Evolutionary conservation across 805 yeast species (phyloP).

Genomic region (Candida patagonica): DNA sequence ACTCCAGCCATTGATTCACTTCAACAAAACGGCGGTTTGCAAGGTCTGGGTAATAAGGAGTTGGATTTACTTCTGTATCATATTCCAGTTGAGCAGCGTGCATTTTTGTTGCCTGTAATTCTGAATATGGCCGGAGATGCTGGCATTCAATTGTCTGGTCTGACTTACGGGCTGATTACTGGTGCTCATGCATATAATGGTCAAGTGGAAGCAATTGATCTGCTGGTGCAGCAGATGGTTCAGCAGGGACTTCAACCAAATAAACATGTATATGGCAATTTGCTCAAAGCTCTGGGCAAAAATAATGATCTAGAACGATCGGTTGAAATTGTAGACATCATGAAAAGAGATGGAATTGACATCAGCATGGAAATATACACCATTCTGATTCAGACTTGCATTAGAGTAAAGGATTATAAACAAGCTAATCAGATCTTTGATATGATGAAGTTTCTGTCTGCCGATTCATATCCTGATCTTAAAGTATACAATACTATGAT

Average conservation of each 20-base stretch:
- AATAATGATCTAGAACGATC: slow-evolving; percentile 19
- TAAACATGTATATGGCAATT: slow-evolving; percentile 24
- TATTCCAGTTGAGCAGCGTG: slow-evolving; percentile 23
- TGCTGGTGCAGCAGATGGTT: slow-evolving; percentile 17
- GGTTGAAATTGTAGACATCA: slow-evolving; percentile 10
- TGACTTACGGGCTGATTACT: slow-evolving; percentile 20
- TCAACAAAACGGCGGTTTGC: slow-evolving; percentile 15
- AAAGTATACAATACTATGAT: slow-evolving; percentile 66
- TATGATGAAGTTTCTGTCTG: slow-evolving; percentile 72
- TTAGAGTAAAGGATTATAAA: slow-evolving; percentile 37
- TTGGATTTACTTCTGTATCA: slow-evolving; percentile 17
- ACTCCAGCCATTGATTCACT: slow-evolving; percentile 12
- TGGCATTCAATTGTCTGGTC: slow-evolving; percentile 7
- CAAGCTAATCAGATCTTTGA: slow-evolving; percentile 71
- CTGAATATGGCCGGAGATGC: slow-evolving; percentile 20
- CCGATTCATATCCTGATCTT: slow-evolving; percentile 55
- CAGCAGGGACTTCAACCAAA: slow-evolving; percentile 18
- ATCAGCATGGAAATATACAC: slow-evolving; percentile 34
- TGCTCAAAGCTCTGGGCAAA: slow-evolving; percentile 25
- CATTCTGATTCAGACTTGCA: slow-evolving; percentile 52
- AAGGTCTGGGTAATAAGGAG: slow-evolving; percentile 16
- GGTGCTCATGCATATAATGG: slow-evolving; percentile 26
- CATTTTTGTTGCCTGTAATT: slow-evolving; percentile 13
- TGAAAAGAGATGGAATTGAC: slow-evolving; percentile 10
- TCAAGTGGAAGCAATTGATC: slow-evolving; percentile 16